Evolutionary conservation across 75 land plant genomes (phyloP), one percentile per base, ranked within the genome.

Genomic region (Ceratopteris richardii): DNA sequence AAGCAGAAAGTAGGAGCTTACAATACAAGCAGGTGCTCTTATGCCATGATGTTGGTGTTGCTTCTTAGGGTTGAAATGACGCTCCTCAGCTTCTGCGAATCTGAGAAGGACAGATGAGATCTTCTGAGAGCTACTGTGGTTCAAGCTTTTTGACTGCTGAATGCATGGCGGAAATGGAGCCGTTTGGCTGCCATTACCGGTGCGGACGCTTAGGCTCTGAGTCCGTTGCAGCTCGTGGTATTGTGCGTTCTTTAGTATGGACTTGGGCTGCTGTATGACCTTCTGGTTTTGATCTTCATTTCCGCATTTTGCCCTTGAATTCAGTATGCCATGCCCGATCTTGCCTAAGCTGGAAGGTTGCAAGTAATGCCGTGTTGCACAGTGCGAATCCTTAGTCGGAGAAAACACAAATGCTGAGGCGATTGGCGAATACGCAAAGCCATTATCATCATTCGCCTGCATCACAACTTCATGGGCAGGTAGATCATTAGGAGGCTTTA

Each of bases 61-160:
- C 9, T 33, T 33, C 9, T 33, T 33, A 9, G 14, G 5, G 14
- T 46, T 17, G 17, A 7, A 14, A 17, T 7, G 48, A 5, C 17
- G 48, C 48, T 46, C 48, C 14, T 46, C 48, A 20, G 48, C 48
- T 17, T 46, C 48, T 46, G 48, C 48, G 14, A 46, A 46, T 46
- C 48, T 17, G 48, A 46, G 48, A 5, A 46, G 14, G 21, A 46
- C 48, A 2, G 48, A 17, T 5, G 48, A 46, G n/a, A 46, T 46
- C 21, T 46, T 46, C 37, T 33, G 37, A 33, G 48, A 20, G 48
- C 48, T 4, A 46, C 12, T 17, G 4, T 20, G 48, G 14, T 17
- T 46, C 21, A 33, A 33, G 37, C 37, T 33, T 9, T 33, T 33
- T 9, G 37, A 33, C 37, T 4, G 37, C 37, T 3, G 37, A 9